These are phyloP conservation scores for Blastocystis sp. DNA, from an alignment of 352 stramenopile genomes.

Conservation along the genomic window DNA sequence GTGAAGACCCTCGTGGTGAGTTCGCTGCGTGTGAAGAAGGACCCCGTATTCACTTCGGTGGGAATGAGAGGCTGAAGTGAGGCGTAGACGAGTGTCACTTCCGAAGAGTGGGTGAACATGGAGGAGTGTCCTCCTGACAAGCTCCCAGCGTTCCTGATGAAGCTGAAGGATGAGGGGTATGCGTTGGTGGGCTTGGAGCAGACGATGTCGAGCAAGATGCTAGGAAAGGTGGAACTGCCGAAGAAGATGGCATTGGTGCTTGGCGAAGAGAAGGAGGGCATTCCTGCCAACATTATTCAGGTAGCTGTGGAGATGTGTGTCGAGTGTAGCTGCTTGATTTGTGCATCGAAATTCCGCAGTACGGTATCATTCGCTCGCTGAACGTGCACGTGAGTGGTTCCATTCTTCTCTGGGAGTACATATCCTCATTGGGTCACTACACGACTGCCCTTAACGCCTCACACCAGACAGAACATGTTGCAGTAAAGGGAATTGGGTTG, in stretches of 20 bases:
- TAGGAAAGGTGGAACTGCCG: slow-evolving; percentile 81
- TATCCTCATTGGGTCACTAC: slow-evolving; percentile 18
- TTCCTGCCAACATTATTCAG: slow-evolving; percentile 84
- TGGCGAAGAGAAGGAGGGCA: slow-evolving; percentile 85
- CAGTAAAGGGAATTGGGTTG: background rate
- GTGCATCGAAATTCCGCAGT: slow-evolving; percentile 88
- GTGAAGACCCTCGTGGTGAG: slow-evolving; percentile 82
- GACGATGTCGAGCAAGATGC: slow-evolving; percentile 81
- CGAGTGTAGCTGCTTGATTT: slow-evolving; percentile 79
- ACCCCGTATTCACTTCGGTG: slow-evolving; percentile 79
- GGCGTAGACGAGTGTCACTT: slow-evolving; percentile 82
- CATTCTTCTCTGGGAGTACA: slow-evolving; percentile 86
- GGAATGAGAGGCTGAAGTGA: background rate
- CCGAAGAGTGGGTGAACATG: slow-evolving; percentile 86
- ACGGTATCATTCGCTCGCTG: slow-evolving; percentile 85
- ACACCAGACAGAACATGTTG: slow-evolving; percentile 37
- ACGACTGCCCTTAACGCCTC: background rate
- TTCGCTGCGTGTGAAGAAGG: slow-evolving; percentile 80
- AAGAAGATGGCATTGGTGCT: slow-evolving; percentile 85
- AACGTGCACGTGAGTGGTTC: slow-evolving; percentile 87
- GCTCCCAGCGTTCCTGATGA: slow-evolving; percentile 66
- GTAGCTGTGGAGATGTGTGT: slow-evolving; percentile 57
- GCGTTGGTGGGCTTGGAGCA: slow-evolving; percentile 85
- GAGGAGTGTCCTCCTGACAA: slow-evolving; percentile 78
- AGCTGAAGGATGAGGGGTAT: slow-evolving; percentile 82